These are phyloP conservation scores for Chaetomidium leptoderma DNA, from an alignment of 495 filamentous ascomycete species.

Conservation along the genomic window DNA sequence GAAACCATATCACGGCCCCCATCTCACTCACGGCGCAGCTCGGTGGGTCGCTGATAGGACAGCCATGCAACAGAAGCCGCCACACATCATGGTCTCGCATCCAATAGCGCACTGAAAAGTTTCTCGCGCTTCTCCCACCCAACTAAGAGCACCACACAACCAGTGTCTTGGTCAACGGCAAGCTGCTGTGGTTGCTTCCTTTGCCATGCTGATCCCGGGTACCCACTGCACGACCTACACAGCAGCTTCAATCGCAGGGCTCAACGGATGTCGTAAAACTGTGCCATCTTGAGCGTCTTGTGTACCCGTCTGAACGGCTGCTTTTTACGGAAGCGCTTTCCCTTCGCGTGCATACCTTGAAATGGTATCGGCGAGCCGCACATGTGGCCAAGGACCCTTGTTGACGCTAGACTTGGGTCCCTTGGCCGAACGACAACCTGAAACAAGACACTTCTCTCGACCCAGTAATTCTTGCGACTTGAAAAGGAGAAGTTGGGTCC, in stretches of 20 bases:
- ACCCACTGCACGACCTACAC: neutral
- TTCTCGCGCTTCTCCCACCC: neutral
- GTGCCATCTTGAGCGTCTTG: neutral
- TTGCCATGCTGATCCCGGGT: neutral
- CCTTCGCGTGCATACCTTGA: no score
- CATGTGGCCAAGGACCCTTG: slow-evolving; percentile 12
- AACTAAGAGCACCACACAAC: neutral
- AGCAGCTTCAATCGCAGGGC: neutral
- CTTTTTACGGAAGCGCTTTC: neutral
- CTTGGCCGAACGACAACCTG: slow-evolving; percentile 18
- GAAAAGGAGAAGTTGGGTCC: slow-evolving; percentile 13
- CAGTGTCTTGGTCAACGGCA: neutral
- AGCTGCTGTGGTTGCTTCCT: neutral
- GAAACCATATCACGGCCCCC: neutral
- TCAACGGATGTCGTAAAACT: neutral
- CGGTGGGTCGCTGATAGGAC: neutral
- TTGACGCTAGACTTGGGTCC: slow-evolving; percentile 13
- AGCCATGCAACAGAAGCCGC: neutral
- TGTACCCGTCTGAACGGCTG: neutral
- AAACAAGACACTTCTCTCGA: slow-evolving; percentile 21
- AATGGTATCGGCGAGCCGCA: no score
- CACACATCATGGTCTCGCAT: neutral
- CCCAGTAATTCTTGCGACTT: slow-evolving; percentile 14
- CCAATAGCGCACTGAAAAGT: neutral
- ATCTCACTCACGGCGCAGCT: neutral